A percentile compares a stretch with the other conserved stretches of the same genome.
Evolutionary conservation across 805 yeast genomes (phyloP).

Genomic region (Ogataea henricii): DNA sequence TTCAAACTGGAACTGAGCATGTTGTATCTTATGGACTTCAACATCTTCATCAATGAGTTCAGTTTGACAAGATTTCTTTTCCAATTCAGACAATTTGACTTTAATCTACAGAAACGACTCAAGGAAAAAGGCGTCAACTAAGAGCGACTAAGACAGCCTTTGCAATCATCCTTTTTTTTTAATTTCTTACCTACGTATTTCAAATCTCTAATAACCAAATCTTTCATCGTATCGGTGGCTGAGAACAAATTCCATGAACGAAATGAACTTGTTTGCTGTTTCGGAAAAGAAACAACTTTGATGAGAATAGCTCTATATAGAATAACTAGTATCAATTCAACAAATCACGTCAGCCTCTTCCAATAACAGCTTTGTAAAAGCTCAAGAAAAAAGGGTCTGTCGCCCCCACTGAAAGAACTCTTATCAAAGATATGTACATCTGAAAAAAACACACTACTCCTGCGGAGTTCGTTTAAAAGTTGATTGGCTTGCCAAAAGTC

Average conservation of each 20-base stretch:
- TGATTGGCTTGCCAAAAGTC: slow-evolving; percentile 88
- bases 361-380: background rate
- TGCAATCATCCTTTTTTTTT: too few relatives aligned
- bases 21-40: slow-evolving; percentile 45
- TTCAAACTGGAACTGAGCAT: slow-evolving; percentile 42
- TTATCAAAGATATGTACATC: slow-evolving; percentile 4
- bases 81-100: slow-evolving; percentile 31
- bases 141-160: background rate
- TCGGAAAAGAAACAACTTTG: background rate
- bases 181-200: too few relatives aligned
- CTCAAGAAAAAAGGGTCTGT: background rate
- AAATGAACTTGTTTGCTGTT: background rate
- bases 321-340: slow-evolving; percentile 1
- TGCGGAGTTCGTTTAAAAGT: slow-evolving; percentile 50
- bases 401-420: background rate
- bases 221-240: too few relatives aligned
- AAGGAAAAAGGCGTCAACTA: background rate
- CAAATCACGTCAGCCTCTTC: background rate
- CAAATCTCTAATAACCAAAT: too few relatives aligned
- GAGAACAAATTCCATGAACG: too few relatives aligned
- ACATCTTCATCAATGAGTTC: slow-evolving; percentile 40
- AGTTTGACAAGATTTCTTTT: slow-evolving; percentile 37
- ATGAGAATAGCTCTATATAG: slow-evolving; percentile 3
- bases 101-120: slow-evolving; percentile 13
- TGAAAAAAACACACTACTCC: slow-evolving; percentile 4